Evolutionary conservation across 306 rosid species (phyloP).

Genomic region (Trifolium subterraneum): DNA sequence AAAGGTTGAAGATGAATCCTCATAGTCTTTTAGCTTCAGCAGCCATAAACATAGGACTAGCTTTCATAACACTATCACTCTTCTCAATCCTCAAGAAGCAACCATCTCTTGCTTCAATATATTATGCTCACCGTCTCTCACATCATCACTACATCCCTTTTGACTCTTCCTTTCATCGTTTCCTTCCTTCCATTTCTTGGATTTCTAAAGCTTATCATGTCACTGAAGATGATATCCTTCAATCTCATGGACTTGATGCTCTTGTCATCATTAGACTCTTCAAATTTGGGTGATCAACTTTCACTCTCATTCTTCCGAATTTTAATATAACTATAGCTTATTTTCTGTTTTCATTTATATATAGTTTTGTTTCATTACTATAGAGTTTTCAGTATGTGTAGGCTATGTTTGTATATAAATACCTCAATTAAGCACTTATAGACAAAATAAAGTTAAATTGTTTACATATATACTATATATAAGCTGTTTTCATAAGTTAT

Average conservation of each 20-base stretch:
- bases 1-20: no score
- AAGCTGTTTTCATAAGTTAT: not conserved
- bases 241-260: constrained; percentile 76
- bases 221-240: constrained; percentile 67
- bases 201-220: constrained; percentile 60
- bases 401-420: not conserved
- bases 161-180: constrained; percentile 46
- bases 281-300: constrained; percentile 70
- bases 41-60: constrained; percentile 76
- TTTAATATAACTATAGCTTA: not conserved
- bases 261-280: constrained; percentile 79
- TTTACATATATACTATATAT: no score
- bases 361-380: not conserved
- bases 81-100: constrained; percentile 85
- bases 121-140: constrained; percentile 75
- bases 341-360: not conserved
- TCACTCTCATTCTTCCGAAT: not conserved
- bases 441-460: no score
- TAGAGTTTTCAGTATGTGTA: not conserved
- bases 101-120: constrained; percentile 66
- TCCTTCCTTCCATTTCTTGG: constrained; percentile 77
- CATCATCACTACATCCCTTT: constrained; percentile 38
- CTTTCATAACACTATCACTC: constrained; percentile 68
- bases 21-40: constrained; percentile 82
- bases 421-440: not conserved